Evolutionary conservation across 106 monocot genomes (phyloP).

Genomic region (Dendrobium huoshanense): DNA sequence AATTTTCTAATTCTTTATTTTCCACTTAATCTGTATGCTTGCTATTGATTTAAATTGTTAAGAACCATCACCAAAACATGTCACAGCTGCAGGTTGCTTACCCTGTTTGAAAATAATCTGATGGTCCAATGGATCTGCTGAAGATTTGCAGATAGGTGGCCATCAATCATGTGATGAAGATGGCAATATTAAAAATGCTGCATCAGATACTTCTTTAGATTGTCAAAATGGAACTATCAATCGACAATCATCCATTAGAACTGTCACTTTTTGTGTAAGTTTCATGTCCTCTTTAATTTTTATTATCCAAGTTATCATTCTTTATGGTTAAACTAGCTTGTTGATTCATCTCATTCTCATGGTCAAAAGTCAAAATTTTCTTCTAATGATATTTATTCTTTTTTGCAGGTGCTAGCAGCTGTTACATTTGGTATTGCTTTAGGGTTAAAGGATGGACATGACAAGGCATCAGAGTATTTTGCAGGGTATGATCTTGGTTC

Average conservation of each 20-base stretch:
- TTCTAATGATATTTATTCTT: constrained; percentile 2
- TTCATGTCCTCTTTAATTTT: not conserved
- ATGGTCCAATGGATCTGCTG: constrained; percentile 41
- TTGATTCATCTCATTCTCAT: not conserved
- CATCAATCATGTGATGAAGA: constrained; percentile 21
- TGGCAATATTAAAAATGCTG: constrained; percentile 12
- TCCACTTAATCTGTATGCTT: not conserved
- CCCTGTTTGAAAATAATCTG: constrained; percentile 29
- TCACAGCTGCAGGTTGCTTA: constrained; percentile 18
- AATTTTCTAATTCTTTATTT: not conserved
- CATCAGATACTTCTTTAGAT: constrained; percentile 9
- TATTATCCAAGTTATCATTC: not conserved
- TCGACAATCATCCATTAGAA: constrained; percentile 37
- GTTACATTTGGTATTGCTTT: constrained; percentile 55
- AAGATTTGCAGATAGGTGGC: constrained; percentile 19
- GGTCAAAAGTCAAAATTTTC: not conserved
- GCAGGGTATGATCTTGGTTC: constrained; percentile 44
- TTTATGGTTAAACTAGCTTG: too few species aligned
- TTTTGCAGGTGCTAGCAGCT: constrained; percentile 53
- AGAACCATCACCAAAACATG: constrained; percentile 19
- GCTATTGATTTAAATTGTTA: not conserved
- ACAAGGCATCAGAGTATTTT: constrained; percentile 70
- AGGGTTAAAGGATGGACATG: constrained; percentile 50
- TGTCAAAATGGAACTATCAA: constrained; percentile 9
- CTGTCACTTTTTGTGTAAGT: constrained; percentile 55